phyloP scores from a whole-genome alignment of 129 eudicot genomes.

The Mikania micrantha region DNA sequence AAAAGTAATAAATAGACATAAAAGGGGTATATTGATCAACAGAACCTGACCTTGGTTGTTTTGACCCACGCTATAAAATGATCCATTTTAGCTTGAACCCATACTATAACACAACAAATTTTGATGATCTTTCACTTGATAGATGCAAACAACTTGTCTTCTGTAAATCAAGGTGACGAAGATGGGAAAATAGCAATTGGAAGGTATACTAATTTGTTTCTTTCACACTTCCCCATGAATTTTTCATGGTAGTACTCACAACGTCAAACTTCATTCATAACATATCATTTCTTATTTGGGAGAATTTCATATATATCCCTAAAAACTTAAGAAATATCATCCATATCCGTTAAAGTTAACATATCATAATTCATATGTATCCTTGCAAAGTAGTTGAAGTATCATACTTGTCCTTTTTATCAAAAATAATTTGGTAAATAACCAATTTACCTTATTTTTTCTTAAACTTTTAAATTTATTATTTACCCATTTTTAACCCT shows the following conservation, averaged over 20 bases:
- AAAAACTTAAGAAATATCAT: no score
- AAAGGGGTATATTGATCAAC: neutral
- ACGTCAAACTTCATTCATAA: neutral
- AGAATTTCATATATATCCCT: no score
- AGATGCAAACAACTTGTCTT: slow-evolving; percentile 49
- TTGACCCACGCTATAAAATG: neutral
- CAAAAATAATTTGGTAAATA: no score
- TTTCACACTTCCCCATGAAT: neutral
- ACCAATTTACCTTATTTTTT: no score
- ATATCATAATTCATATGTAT: no score
- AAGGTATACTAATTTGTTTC: slow-evolving; percentile 37
- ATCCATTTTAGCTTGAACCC: neutral
- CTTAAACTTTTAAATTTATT: no score
- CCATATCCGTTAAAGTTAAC: no score
- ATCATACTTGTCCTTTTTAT: no score
- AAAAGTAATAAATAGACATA: neutral
- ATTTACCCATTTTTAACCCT: no score
- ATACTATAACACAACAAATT: neutral
- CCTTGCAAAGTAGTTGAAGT: no score
- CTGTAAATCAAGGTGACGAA: slow-evolving; percentile 33
- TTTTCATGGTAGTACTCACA: neutral
- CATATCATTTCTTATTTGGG: no score
- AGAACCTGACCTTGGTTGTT: neutral
- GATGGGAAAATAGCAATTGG: slow-evolving; percentile 34
- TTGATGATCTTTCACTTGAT: slow-evolving; percentile 19